Evolutionary conservation across 2,329 filamentous ascomycete genomes (phyloP).

Genomic region (Cladosporium sp.): DNA sequence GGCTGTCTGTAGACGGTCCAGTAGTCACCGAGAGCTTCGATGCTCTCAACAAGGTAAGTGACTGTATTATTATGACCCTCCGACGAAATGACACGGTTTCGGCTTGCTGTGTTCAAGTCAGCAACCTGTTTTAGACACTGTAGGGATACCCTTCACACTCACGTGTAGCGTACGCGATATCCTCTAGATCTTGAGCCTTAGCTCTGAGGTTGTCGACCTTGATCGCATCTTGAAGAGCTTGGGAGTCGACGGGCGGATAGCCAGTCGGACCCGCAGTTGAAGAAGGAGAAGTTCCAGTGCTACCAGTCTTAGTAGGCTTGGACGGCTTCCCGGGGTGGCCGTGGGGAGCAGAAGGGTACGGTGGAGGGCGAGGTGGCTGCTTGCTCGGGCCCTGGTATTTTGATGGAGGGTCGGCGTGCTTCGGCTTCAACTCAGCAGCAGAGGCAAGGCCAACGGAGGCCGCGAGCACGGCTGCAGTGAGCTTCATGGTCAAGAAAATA

Average conservation of each 20-base stretch:
- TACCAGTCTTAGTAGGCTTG: not conserved
- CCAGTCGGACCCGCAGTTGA: not conserved
- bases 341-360: not conserved
- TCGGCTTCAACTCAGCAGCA: not conserved
- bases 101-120: too few species aligned
- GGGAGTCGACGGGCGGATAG: constrained; percentile 31
- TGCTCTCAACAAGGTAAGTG: constrained; percentile 32
- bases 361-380: not conserved
- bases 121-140: too few species aligned
- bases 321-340: not conserved
- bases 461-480: constrained; percentile 3
- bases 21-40: constrained; percentile 50
- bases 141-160: too few species aligned
- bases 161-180: constrained; percentile 36
- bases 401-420: not conserved
- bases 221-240: constrained; percentile 13
- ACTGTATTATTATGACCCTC: constrained; percentile 38
- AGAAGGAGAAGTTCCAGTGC: not conserved
- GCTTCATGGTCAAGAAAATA: not conserved
- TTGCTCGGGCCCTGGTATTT: not conserved
- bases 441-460: constrained; percentile 4
- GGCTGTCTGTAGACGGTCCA: constrained; percentile 55
- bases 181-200: constrained; percentile 31
- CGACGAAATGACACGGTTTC: constrained; percentile 37
- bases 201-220: constrained; percentile 14